Conservation (phyloP, 108 stramenopile species). For the Nitzschia sp. region DNA sequence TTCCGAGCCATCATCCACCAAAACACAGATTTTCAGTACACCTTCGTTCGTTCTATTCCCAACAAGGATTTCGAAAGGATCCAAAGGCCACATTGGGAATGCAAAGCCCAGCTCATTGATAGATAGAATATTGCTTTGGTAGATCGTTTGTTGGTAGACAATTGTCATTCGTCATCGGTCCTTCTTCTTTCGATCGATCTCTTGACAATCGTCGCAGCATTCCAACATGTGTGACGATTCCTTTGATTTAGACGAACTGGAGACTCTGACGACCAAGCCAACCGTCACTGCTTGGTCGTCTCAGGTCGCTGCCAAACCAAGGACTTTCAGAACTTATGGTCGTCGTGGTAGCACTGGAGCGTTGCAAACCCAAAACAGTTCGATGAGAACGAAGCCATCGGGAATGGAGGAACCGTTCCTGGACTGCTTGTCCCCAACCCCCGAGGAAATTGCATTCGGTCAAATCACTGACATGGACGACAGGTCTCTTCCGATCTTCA, state of each 20-base stretch:
- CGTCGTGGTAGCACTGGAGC: conserved; percentile 6
- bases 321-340: conserved; percentile 21
- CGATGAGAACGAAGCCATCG: neutral
- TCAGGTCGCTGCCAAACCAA: conserved; percentile 19
- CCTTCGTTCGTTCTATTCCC: neutral
- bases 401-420: neutral
- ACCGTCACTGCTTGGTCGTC: conserved; percentile 31
- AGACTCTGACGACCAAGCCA: neutral
- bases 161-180: neutral
- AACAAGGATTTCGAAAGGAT: too few relatives aligned
- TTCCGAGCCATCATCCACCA: neutral
- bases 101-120: too few relatives aligned
- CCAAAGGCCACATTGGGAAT: too few relatives aligned
- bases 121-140: neutral
- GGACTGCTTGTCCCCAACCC: conserved; percentile 9
- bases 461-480: neutral
- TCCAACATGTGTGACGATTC: conserved; percentile 8
- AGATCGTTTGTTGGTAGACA: neutral
- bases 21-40: neutral
- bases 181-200: neutral
- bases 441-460: conserved; percentile 12
- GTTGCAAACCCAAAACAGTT: neutral
- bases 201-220: neutral
- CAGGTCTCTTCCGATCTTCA: neutral
- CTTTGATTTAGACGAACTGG: conserved; percentile 22